Evolutionary conservation across 1,139 yeast species (phyloP).

Genomic region (Saccharomycopsis phalli): DNA sequence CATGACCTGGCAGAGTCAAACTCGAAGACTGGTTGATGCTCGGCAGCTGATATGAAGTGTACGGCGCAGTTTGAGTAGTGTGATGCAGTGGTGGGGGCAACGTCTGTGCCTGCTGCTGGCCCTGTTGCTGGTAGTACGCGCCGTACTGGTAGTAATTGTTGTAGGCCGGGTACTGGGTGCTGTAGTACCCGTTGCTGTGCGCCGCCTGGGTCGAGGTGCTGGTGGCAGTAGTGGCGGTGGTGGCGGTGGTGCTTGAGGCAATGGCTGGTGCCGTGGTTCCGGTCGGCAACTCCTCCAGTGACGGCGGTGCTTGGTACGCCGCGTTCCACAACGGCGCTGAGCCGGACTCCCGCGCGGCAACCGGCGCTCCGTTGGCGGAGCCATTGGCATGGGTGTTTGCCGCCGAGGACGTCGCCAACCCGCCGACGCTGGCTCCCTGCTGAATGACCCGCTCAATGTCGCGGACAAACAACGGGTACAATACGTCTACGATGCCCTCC

Average conservation of each 20-base stretch:
- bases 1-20: too few species aligned
- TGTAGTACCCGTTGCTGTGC: constrained; percentile 4
- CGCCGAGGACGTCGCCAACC: constrained; percentile 3
- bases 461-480: constrained; percentile 82
- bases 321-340: not conserved
- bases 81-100: constrained; percentile 22
- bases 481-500: constrained; percentile 76
- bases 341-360: constrained; percentile 4
- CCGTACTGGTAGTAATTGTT: constrained; percentile 15
- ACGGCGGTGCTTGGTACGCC: constrained; percentile 17
- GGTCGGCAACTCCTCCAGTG: too few species aligned
- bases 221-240: constrained; percentile 18
- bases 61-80: too few species aligned
- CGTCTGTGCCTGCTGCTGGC: constrained; percentile 20
- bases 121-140: constrained; percentile 15
- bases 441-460: constrained; percentile 69
- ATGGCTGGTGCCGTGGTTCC: constrained; percentile 10
- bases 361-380: constrained; percentile 6
- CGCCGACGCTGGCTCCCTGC: constrained; percentile 24
- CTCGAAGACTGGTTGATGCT: too few species aligned
- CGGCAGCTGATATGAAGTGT: too few species aligned
- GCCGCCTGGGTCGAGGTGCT: constrained; percentile 12
- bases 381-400: constrained; percentile 1
- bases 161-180: constrained; percentile 19
- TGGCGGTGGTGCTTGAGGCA: not conserved